These are phyloP conservation scores for Coniella vitis DNA, from an alignment of 2,329 filamentous ascomycete species.

Conservation along the genomic window DNA sequence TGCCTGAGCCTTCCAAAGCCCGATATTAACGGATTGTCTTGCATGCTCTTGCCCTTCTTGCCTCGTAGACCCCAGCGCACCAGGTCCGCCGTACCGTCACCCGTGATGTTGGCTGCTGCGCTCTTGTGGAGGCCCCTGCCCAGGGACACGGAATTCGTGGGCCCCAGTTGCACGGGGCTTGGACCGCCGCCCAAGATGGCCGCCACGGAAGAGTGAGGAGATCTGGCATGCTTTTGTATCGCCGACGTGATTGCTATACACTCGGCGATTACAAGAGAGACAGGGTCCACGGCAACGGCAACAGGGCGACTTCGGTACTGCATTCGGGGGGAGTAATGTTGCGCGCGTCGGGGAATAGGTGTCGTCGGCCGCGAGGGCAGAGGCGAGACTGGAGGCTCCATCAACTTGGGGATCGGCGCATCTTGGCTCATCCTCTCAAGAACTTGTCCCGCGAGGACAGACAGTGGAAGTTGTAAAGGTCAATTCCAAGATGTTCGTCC, in stretches of 20 bases:
- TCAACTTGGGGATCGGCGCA: conserved; percentile 18
- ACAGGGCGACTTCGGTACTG: conserved; percentile 57
- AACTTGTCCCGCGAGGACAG: background rate
- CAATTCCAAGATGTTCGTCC: background rate
- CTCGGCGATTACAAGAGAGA: conserved; percentile 93
- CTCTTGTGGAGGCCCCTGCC: conserved; percentile 36
- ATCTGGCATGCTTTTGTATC: conserved; percentile 95
- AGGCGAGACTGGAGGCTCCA: conserved; percentile 19
- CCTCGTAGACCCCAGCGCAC: conserved; percentile 85
- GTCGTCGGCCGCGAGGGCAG: conserved; percentile 22
- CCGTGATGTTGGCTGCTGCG: conserved; percentile 27
- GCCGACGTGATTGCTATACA: conserved; percentile 97
- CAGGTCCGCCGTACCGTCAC: conserved; percentile 43
- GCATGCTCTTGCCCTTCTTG: conserved; percentile 94
- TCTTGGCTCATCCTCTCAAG: conserved; percentile 20
- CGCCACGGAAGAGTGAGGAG: conserved; percentile 91
- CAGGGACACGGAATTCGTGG: conserved; percentile 35
- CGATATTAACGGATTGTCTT: conserved; percentile 93
- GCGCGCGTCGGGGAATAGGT: conserved; percentile 21
- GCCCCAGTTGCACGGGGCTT: conserved; percentile 48
- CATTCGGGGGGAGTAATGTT: conserved; percentile 36
- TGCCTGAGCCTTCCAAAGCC: conserved; percentile 85
- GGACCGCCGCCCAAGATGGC: conserved; percentile 81
- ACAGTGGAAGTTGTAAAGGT: conserved; percentile 1
- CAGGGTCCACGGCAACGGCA: conserved; percentile 80